Percentiles rank a stretch among this genome's conserved stretches.
Conservation (phyloP, 129 eudicot genomes). For the Arctium minus region DNA sequence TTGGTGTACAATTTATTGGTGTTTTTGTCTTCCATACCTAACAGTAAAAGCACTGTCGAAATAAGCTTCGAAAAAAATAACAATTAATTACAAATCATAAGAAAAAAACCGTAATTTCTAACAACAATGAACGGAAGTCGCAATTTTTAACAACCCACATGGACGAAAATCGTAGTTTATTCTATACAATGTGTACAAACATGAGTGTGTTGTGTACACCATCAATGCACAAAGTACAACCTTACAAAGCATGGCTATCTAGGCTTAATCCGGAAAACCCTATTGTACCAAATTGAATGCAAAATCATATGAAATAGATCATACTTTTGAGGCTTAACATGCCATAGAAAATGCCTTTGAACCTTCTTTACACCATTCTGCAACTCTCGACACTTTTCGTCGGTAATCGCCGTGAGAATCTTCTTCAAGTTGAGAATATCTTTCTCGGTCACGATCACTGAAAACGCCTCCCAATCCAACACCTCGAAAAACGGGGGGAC, state of each 20-base stretch:
- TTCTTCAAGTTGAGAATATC: conserved; percentile 64
- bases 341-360: conserved; percentile 84
- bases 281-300: conserved; percentile 91
- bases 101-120: not conserved
- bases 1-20: no score
- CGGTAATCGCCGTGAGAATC: conserved; percentile 51
- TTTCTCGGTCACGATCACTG: conserved; percentile 66
- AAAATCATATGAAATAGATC: conserved; percentile 91
- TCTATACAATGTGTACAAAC: not conserved
- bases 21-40: no score
- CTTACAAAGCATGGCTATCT: conserved; percentile 23
- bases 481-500: conserved; percentile 96
- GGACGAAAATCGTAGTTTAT: not conserved
- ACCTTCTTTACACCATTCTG: conserved; percentile 65
- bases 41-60: no score
- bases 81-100: no score
- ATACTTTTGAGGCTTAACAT: conserved; percentile 65
- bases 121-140: no score
- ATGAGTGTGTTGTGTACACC: not conserved
- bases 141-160: not conserved
- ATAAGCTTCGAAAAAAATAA: no score
- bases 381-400: conserved; percentile 55
- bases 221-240: conserved; percentile 4
- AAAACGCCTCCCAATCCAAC: conserved; percentile 78
- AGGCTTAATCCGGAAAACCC: conserved; percentile 73